phyloP scores from a whole-genome alignment of 192 early-diverging fungal genomes.

The Chytriomyces confervae region DNA sequence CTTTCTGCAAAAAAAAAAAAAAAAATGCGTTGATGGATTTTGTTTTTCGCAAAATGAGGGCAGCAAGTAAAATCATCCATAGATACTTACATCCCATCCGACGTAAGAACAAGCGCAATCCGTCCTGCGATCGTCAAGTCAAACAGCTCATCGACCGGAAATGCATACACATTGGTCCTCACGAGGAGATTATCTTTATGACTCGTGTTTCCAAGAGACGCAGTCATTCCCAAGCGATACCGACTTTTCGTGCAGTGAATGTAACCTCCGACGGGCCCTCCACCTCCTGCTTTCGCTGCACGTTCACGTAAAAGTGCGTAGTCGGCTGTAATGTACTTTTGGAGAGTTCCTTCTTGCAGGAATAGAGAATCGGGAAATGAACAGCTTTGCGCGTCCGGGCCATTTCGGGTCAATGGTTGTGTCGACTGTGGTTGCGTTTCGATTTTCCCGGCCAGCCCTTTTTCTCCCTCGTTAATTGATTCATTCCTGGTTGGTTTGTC shows the following conservation, averaged over 20 bases:
- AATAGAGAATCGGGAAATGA: slow-evolving; percentile 25
- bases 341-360: slow-evolving; percentile 29
- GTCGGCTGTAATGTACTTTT: slow-evolving; percentile 27
- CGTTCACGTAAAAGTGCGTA: slow-evolving; percentile 8
- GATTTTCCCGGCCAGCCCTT: neutral
- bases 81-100: slow-evolving; percentile 22
- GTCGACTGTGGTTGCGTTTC: neutral
- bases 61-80: neutral
- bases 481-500: neutral
- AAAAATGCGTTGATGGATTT: neutral
- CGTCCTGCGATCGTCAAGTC: slow-evolving; percentile 6
- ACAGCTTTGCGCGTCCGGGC: slow-evolving; percentile 14
- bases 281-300: slow-evolving; percentile 8
- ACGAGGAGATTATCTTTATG: slow-evolving; percentile 27
- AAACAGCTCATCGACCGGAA: neutral
- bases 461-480: neutral
- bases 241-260: slow-evolving; percentile 17
- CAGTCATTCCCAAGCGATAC: slow-evolving; percentile 29
- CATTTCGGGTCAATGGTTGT: neutral
- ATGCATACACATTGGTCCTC: slow-evolving; percentile 21
- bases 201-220: slow-evolving; percentile 19
- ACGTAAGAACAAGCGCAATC: slow-evolving; percentile 12
- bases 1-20: slow-evolving; percentile 1
- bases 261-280: slow-evolving; percentile 20
- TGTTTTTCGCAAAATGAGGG: neutral